A percentile compares a stretch with the other conserved stretches of the same genome.
phyloP scores from a whole-genome alignment of 257 asterid genomes.

The Lycium ferocissimum region DNA sequence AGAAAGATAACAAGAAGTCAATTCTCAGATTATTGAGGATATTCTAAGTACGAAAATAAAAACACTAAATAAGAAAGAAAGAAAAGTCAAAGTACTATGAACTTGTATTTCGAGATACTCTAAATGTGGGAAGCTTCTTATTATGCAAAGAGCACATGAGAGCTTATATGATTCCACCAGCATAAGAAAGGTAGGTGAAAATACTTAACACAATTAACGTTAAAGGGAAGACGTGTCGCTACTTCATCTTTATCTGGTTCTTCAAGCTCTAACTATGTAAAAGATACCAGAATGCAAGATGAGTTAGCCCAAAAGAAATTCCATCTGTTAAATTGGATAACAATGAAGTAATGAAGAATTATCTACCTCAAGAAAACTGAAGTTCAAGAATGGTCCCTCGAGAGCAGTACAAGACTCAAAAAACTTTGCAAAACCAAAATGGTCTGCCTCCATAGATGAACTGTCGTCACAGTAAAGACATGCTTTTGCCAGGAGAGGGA shows the following conservation, averaged over 20 bases:
- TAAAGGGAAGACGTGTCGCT: background rate
- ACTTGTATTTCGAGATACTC: background rate
- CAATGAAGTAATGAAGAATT: background rate
- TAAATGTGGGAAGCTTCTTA: constrained; percentile 1
- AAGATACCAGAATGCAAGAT: background rate
- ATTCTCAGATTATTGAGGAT: too few species aligned
- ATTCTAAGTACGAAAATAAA: too few species aligned
- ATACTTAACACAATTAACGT: background rate
- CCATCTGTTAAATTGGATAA: background rate
- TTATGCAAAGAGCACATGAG: background rate
- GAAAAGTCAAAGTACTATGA: too few species aligned
- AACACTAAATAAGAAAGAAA: too few species aligned
- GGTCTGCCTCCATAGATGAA: background rate
- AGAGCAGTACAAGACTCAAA: background rate
- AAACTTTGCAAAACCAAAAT: background rate
- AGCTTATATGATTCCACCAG: background rate
- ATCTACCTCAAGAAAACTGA: background rate
- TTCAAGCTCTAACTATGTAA: background rate
- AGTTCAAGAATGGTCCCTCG: background rate
- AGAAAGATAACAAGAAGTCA: too few species aligned
- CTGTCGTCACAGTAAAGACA: background rate
- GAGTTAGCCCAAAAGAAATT: background rate
- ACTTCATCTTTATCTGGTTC: background rate
- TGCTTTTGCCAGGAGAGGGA: background rate
- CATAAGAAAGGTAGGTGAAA: background rate